Evolutionary conservation across 805 yeast species (phyloP), one percentile per base, ranked within the genome.

Genomic region (Candida insectorum): DNA sequence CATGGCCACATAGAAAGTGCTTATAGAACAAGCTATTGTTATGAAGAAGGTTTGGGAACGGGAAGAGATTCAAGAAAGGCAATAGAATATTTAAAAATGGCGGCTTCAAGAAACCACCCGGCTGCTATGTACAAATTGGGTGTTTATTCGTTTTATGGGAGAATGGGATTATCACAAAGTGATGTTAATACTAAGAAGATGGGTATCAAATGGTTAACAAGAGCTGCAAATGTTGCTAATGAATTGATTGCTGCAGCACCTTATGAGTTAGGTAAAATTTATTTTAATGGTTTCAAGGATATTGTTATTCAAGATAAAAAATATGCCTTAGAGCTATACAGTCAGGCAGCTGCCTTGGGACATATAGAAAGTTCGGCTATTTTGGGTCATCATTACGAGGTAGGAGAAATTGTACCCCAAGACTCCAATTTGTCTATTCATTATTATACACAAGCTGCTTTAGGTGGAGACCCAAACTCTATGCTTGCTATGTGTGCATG

Each of bases 91-190:
- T 63, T 87, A 38, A 82, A 83, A 52, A 79, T 79, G 51, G 96
- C 97, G 0, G 95, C 97, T 0, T 73, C 88, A 20, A 82, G 84
- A 54, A 87, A 85, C 51, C 98, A 91, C 57, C 88, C 97, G 0
- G 89, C 95, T n/a, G 96, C 97, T 4, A 87, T 91, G 95, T 84
- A 81, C 64, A 85, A 89, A 54, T 67, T 88, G 43, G 98, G 97
- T 4, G 69, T 86, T 26, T 87, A 89, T 47, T 82, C 87, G 24
- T 93, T 83, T 59, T 77, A 87, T 51, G 79, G 85, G 4, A 71
- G 82, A 40, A 81, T 91, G 91, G 97, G 97, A 1, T 55, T 91
- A 21, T 30, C 38, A 5, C 66, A 81, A 1, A 69, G 73, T 37
- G 81, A 77, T 48, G 64, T 79, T 13, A 78, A 73, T 33, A 80